A percentile compares a stretch with the other conserved stretches of the same genome.
Evolutionary conservation across 805 yeast species (phyloP).

Genomic region (Metschnikowia lochheadii): DNA sequence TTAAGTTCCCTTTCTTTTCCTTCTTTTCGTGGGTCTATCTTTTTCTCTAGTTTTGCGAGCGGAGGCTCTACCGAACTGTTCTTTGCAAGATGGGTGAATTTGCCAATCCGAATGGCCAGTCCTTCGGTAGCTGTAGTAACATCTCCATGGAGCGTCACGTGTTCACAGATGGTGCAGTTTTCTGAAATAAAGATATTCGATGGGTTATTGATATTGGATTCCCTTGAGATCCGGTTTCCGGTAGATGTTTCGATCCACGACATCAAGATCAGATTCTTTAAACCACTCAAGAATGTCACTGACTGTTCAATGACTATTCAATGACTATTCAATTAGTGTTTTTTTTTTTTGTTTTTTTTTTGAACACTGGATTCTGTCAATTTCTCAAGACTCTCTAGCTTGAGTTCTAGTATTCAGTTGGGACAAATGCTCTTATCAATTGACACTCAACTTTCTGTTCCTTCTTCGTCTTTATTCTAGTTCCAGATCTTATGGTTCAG

Average conservation of each 20-base stretch:
- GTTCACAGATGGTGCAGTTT: constrained; percentile 38
- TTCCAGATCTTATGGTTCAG: too few species aligned
- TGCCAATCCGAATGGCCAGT: constrained; percentile 42
- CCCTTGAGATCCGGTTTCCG: constrained; percentile 47
- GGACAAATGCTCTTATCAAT: too few species aligned
- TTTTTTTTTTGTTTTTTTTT: too few species aligned
- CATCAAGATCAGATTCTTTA: not conserved
- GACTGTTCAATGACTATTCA: too few species aligned
- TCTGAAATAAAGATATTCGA: constrained; percentile 44
- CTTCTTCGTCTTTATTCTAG: too few species aligned
- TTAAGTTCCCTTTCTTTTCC: too few species aligned
- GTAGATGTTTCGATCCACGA: constrained; percentile 47
- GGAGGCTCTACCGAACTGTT: constrained; percentile 31
- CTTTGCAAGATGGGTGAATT: constrained; percentile 37
- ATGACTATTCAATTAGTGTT: too few species aligned
- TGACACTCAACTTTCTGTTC: too few species aligned
- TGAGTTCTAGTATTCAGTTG: too few species aligned
- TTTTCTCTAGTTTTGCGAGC: not conserved
- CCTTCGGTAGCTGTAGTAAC: constrained; percentile 17
- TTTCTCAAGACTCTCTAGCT: too few species aligned
- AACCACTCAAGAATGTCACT: not conserved
- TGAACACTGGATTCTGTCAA: too few species aligned
- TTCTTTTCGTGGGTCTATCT: too few species aligned
- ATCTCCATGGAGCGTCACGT: constrained; percentile 34
- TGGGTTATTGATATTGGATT: constrained; percentile 42